Conservation (phyloP, 805 yeast species). For the Dipodascus albidus region DNA sequence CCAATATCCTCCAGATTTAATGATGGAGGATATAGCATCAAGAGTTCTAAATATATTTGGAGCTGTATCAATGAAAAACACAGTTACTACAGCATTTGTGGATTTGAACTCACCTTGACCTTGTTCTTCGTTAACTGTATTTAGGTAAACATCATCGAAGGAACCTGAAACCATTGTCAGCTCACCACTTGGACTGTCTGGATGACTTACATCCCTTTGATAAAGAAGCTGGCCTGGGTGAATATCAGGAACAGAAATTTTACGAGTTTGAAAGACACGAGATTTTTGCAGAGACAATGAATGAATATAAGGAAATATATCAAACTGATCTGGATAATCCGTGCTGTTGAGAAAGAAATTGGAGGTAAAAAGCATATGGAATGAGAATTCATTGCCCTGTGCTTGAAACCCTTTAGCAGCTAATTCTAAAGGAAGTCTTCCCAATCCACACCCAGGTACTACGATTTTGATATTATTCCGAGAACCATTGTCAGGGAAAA, state of each 20-base stretch:
- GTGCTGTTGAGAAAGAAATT: conserved; percentile 20
- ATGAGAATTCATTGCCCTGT: conserved; percentile 70
- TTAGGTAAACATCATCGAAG: conserved; percentile 57
- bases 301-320: conserved; percentile 38
- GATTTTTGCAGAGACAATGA: conserved; percentile 54
- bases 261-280: conserved; percentile 40
- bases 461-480: conserved; percentile 32
- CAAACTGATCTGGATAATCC: conserved; percentile 6
- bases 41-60: conserved; percentile 70
- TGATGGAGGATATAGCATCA: conserved; percentile 42
- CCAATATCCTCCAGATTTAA: conserved; percentile 50
- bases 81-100: conserved; percentile 32
- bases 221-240: conserved; percentile 12
- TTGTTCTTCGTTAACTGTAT: conserved; percentile 20
- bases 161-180: conserved; percentile 71
- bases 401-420: conserved; percentile 35
- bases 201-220: conserved; percentile 10
- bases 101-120: neutral
- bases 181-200: conserved; percentile 13
- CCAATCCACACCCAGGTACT: conserved; percentile 87
- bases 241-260: conserved; percentile 29
- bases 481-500: conserved; percentile 18
- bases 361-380: conserved; percentile 60
- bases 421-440: conserved; percentile 67
- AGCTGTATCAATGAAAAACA: conserved; percentile 84